These are phyloP conservation scores for Isatis tinctoria DNA, from an alignment of 345 rosid genomes.

Conservation along the genomic window DNA sequence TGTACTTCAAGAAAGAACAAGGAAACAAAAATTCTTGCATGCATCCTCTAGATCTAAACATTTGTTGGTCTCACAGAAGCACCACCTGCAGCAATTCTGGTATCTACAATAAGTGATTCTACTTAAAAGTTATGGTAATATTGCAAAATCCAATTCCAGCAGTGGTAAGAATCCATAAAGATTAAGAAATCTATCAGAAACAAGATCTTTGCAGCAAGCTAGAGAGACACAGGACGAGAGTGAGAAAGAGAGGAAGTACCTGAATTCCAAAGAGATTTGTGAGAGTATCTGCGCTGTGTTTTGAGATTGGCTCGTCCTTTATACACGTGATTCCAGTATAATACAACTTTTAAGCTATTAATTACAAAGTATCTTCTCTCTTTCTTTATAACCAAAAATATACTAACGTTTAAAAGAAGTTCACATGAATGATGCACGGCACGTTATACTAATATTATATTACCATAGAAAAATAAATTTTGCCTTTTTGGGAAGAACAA, in stretches of 20 bases:
- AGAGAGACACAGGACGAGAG: not conserved
- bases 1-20: not conserved
- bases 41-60: not conserved
- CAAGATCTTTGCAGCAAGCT: not conserved
- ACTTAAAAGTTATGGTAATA: not conserved
- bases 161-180: not conserved
- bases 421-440: constrained; percentile 1
- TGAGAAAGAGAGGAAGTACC: constrained; percentile 1
- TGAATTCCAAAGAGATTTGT: not conserved
- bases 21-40: not conserved
- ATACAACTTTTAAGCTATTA: not conserved
- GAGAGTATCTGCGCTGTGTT: not conserved
- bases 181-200: not conserved
- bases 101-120: not conserved
- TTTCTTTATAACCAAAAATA: not conserved
- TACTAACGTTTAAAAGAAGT: not conserved
- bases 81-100: not conserved
- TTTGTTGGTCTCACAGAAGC: not conserved
- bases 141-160: not conserved
- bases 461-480: not conserved
- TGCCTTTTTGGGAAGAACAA: not conserved
- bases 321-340: not conserved
- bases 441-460: constrained; percentile 1
- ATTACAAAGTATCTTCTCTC: not conserved
- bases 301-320: not conserved